These are phyloP conservation scores for Crucihimalaya himalaica DNA, from an alignment of 345 rosid species.

Conservation along the genomic window DNA sequence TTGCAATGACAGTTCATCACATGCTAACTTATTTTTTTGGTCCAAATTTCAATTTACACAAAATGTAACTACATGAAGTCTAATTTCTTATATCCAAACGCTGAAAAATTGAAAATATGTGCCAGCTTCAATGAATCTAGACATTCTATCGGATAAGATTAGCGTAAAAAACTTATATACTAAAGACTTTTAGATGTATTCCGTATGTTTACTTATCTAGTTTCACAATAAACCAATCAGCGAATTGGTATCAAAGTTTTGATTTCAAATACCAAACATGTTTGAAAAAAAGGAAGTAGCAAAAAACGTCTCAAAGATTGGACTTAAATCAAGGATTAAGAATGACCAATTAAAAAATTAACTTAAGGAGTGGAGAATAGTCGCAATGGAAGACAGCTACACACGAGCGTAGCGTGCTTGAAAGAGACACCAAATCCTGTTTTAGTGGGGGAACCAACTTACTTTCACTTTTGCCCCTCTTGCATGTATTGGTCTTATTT, in stretches of 20 bases:
- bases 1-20: neutral
- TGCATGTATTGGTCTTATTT: neutral
- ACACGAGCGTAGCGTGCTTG: conserved; percentile 37
- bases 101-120: neutral
- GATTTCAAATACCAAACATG: conserved; percentile 12
- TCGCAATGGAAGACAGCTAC: conserved; percentile 37
- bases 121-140: neutral
- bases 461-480: conserved; percentile 23
- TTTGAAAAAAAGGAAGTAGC: neutral
- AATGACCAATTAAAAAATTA: neutral
- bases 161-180: neutral
- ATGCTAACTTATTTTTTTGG: neutral
- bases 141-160: neutral
- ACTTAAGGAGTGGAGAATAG: conserved; percentile 3
- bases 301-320: neutral
- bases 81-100: neutral
- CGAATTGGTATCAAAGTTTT: neutral
- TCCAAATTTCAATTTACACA: neutral
- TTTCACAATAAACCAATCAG: neutral
- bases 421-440: conserved; percentile 32
- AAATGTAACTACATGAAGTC: neutral
- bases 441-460: conserved; percentile 19
- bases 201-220: neutral
- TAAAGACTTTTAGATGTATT: neutral
- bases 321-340: conserved; percentile 11